Conservation (phyloP, 257 asterid genomes). For the Fraxinus excelsior region DNA sequence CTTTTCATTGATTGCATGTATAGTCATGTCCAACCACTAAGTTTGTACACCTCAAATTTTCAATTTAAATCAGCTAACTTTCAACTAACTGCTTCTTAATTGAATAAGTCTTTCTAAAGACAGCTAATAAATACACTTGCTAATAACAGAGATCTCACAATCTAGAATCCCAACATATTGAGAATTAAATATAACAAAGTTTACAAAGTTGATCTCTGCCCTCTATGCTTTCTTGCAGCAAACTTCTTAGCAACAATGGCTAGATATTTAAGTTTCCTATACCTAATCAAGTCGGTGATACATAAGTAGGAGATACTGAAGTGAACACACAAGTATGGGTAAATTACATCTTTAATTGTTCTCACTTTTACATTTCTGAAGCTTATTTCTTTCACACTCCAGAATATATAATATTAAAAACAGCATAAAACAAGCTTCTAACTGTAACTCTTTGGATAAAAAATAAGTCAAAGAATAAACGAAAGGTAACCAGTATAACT, state of each 20-base stretch:
- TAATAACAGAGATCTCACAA: slow-evolving; percentile 6
- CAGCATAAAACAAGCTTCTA: too few relatives aligned
- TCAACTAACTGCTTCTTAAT: slow-evolving; percentile 9
- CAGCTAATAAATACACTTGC: background rate
- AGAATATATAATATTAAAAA: too few relatives aligned
- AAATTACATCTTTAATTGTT: too few relatives aligned
- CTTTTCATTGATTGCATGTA: slow-evolving; percentile 83
- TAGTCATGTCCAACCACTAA: slow-evolving; percentile 17
- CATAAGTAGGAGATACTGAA: too few relatives aligned
- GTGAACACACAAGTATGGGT: too few relatives aligned
- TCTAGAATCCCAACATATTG: slow-evolving; percentile 5
- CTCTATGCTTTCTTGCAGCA: background rate
- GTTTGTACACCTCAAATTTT: slow-evolving; percentile 1
- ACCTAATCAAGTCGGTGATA: too few relatives aligned
- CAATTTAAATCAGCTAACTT: slow-evolving; percentile 7
- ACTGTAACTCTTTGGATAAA: too few relatives aligned
- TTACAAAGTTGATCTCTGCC: background rate
- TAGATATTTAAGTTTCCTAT: background rate
- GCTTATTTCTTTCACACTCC: too few relatives aligned
- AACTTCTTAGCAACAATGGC: background rate
- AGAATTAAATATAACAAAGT: slow-evolving; percentile 12
- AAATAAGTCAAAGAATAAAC: too few relatives aligned
- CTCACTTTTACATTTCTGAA: too few relatives aligned
- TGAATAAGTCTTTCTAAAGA: background rate
- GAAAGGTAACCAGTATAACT: too few relatives aligned